These are phyloP conservation scores for Aspergillus terreus DNA, from an alignment of 2,329 filamentous ascomycete genomes.

Conservation along the genomic window DNA sequence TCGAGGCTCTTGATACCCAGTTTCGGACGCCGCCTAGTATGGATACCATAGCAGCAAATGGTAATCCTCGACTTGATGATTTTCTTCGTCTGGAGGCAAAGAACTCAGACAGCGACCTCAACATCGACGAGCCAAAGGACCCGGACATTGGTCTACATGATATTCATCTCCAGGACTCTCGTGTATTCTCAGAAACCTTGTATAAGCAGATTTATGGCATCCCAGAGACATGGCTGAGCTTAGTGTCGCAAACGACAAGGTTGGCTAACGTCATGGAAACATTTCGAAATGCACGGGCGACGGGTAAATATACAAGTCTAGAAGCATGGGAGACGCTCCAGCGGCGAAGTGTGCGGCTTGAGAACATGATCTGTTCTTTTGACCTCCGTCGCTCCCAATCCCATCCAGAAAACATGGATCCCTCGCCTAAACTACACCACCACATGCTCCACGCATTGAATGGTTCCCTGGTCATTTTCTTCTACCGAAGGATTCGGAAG, in stretches of 20 bases:
- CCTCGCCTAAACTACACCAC: conserved; percentile 16
- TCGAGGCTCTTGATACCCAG: conserved; percentile 15
- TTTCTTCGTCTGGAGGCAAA: conserved; percentile 36
- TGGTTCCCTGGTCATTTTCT: conserved; percentile 40
- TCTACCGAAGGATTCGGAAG: conserved; percentile 40
- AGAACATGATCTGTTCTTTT: conserved; percentile 34
- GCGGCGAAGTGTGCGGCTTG: conserved; percentile 24
- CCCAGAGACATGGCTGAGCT: conserved; percentile 42
- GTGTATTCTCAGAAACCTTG: conserved; percentile 31
- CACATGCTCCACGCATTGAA: conserved; percentile 40
- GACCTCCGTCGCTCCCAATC: conserved; percentile 14
- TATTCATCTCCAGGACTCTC: conserved; percentile 38
- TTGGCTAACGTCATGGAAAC: conserved; percentile 37
- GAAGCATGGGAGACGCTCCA: conserved; percentile 28
- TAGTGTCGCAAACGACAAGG: conserved; percentile 43
- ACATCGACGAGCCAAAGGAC: conserved; percentile 38
- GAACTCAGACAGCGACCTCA: conserved; percentile 34
- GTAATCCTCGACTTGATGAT: conserved; percentile 34
- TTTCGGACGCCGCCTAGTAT: conserved; percentile 1
- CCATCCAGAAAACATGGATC: conserved; percentile 8
- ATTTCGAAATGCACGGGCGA: conserved; percentile 18
- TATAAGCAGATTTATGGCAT: conserved; percentile 43
- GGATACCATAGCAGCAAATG: conserved; percentile 1
- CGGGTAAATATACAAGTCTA: conserved; percentile 10
- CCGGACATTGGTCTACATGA: conserved; percentile 29